A percentile compares a stretch with the other conserved stretches of the same genome.
phyloP scores from a whole-genome alignment of 2,329 filamentous ascomycete species.

The Triangularia setosa region DNA sequence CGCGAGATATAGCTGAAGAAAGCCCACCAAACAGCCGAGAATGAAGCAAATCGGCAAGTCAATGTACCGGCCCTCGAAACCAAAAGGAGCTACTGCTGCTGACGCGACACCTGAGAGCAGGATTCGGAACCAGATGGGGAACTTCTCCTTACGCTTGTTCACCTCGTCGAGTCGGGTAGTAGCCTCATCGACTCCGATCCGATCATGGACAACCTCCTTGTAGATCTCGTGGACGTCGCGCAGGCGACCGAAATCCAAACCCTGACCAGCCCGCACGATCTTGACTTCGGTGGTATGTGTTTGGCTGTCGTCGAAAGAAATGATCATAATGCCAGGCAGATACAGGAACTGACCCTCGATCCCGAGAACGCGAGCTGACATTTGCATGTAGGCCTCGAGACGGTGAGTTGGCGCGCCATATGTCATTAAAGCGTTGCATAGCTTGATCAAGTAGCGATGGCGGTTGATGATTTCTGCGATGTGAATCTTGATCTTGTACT shows the following conservation, averaged over 20 bases:
- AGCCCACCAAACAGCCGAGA: conserved; percentile 69
- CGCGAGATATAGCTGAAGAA: conserved; percentile 70
- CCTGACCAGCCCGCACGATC: conserved; percentile 64
- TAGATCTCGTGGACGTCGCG: conserved; percentile 73
- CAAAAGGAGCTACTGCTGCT: conserved; percentile 72
- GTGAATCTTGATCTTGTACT: conserved; percentile 49
- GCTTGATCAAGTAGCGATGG: conserved; percentile 77
- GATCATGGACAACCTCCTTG: conserved; percentile 77
- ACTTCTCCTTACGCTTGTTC: conserved; percentile 44
- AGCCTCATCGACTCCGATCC: conserved; percentile 68
- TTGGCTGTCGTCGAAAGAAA: conserved; percentile 74
- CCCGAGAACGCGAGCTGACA: conserved; percentile 83
- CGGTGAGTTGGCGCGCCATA: conserved; percentile 90
- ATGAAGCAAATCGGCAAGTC: conserved; percentile 75
- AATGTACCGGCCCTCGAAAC: conserved; percentile 71
- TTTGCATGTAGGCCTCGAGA: conserved; percentile 85
- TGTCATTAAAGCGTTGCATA: conserved; percentile 83
- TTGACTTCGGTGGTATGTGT: conserved; percentile 80
- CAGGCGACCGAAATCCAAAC: conserved; percentile 69
- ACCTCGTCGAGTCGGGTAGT: conserved; percentile 57
- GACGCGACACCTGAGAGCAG: conserved; percentile 72
- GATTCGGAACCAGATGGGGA: conserved; percentile 52
- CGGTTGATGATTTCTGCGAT: conserved; percentile 69
- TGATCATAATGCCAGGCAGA: conserved; percentile 88
- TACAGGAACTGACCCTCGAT: conserved; percentile 89